Evolutionary conservation across 2,329 filamentous ascomycete species (phyloP), one percentile per base, ranked within the genome.

Genomic region (Onygenales sp.): DNA sequence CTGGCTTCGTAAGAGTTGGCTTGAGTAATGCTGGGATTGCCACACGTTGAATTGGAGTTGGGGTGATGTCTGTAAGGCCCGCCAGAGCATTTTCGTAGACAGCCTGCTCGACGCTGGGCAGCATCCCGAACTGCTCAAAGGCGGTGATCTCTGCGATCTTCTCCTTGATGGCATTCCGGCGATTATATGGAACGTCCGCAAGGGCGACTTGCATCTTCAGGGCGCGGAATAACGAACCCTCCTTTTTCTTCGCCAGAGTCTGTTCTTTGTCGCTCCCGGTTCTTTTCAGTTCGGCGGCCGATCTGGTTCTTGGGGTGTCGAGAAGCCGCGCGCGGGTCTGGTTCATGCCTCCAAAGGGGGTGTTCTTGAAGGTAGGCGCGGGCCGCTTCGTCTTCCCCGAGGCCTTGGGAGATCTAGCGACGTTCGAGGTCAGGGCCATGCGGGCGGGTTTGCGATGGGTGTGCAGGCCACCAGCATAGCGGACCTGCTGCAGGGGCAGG

Each of bases 161-260:
- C 48, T 75, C 73, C 83, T 88, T 84, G 59, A 83, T 72, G 48
- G 74, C 71, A n/a, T 70, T 72, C 53, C 83, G 78, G 60, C 82
- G 80, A 39, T 81, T 81, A 65, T 96, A 96, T 0, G 88, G 82
- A 4, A 97, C 77, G 2, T 84, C 81, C 2, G 87, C 76, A 58
- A 97, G 74, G 2, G 87, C 78, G 50, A 84, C 83, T 67, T 96
- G 92, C 92, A 97, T 97, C 73, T 94, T 95, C 68, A 97, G 76
- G 4, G 92, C 91, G 67, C 94, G 91, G 70, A 81, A 86, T 6
- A 79, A 70, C 48, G 75, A 74, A 54, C 73, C 68, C 57, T 76
- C 74, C 66, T 75, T 69, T 61, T 74, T 66, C 32, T 34, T 71
- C 60, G 72, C 63, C 54, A 68, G 63, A 50, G 67, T 66, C 36